phyloP scores from a whole-genome alignment of 75 land plant species.

The Sequoiadendron giganteum region DNA sequence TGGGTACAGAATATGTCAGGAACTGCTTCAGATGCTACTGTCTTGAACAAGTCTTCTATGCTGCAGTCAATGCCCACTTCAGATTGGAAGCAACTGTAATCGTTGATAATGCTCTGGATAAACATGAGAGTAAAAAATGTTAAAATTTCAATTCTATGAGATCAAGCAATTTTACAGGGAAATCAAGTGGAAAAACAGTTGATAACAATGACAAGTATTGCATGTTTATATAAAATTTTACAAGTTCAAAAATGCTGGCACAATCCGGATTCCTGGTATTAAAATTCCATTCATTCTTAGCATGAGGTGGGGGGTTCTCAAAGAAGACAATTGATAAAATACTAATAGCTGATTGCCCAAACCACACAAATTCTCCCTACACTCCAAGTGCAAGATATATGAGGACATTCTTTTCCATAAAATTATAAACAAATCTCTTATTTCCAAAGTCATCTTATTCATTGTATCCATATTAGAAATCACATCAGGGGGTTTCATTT shows the following conservation, averaged over 20 bases:
- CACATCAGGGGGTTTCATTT: not conserved
- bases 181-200: not conserved
- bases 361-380: not conserved
- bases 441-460: not conserved
- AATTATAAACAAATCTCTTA: not conserved
- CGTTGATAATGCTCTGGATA: constrained; percentile 2
- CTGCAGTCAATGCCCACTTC: constrained; percentile 2
- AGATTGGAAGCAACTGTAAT: constrained; percentile 7
- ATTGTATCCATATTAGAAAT: not conserved
- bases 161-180: not conserved
- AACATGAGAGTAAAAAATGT: not conserved
- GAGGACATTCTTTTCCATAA: not conserved
- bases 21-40: not conserved
- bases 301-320: too few species aligned
- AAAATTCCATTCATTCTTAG: too few species aligned
- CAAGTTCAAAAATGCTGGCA: not conserved
- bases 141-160: not conserved
- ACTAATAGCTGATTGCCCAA: not conserved
- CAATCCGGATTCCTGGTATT: too few species aligned
- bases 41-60: constrained; percentile 12
- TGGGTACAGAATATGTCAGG: constrained; percentile 2
- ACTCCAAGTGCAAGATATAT: too few species aligned
- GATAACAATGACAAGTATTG: not conserved
- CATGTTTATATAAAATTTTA: not conserved
- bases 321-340: not conserved